A percentile compares a stretch with the other conserved stretches of the same genome.
Evolutionary conservation across 805 yeast genomes (phyloP).

Genomic region (Candida fluviatilis): DNA sequence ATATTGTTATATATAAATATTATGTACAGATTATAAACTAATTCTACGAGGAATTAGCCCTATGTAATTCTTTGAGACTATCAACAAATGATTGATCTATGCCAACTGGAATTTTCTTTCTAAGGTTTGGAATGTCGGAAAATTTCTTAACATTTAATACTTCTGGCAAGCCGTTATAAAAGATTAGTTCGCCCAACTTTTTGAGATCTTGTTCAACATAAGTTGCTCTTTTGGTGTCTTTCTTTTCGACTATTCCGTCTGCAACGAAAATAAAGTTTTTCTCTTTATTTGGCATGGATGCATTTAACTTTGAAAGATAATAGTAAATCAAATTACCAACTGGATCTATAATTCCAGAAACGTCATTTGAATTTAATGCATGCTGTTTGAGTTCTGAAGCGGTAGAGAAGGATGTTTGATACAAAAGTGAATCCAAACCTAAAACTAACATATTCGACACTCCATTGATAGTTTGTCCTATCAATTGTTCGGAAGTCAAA

Average conservation of each 20-base stretch:
- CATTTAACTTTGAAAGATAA: constrained; percentile 13
- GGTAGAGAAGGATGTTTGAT: constrained; percentile 15
- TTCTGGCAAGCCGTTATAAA: constrained; percentile 12
- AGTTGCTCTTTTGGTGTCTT: not conserved
- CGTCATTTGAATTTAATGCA: constrained; percentile 1
- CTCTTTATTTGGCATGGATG: constrained; percentile 16
- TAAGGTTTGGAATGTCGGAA: not conserved
- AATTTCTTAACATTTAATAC: not conserved
- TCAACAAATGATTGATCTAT: constrained; percentile 1
- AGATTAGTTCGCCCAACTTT: constrained; percentile 14
- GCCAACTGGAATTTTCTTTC: not conserved
- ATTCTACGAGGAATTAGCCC: constrained; percentile 1
- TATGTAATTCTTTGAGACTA: constrained; percentile 1
- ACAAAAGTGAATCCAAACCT: constrained; percentile 19
- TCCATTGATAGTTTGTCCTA: constrained; percentile 11
- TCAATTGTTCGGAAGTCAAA: constrained; percentile 11
- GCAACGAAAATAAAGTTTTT: constrained; percentile 15
- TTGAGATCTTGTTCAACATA: constrained; percentile 8
- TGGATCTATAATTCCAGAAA: constrained; percentile 18
- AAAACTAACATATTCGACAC: constrained; percentile 12
- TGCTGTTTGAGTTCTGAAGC: not conserved
- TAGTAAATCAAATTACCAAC: constrained; percentile 14
- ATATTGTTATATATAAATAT: not conserved
- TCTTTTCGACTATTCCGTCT: constrained; percentile 4
- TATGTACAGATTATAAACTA: not conserved